A percentile compares a stretch with the other conserved stretches of the same genome.
phyloP scores from a whole-genome alignment of 805 yeast genomes.

The Candida montana region DNA sequence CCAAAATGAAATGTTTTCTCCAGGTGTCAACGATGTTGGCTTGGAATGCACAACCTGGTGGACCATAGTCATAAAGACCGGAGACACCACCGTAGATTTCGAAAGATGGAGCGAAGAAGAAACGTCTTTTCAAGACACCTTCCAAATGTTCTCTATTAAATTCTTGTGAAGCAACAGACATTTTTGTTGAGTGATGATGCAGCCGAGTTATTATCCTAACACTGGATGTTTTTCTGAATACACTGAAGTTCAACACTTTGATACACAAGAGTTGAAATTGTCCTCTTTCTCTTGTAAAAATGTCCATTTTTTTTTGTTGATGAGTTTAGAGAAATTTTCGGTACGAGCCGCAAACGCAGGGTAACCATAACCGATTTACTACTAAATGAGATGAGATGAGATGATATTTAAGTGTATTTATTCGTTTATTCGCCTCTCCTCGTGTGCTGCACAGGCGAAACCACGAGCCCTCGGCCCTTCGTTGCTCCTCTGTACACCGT shows the following conservation, averaged over 20 bases:
- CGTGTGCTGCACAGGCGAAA: slow-evolving; percentile 51
- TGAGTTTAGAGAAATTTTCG: background rate
- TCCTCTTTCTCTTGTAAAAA: no score
- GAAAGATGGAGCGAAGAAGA: slow-evolving; percentile 96
- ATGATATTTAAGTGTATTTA: background rate
- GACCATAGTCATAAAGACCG: slow-evolving; percentile 97
- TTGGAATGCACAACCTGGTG: slow-evolving; percentile 98
- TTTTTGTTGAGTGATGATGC: slow-evolving; percentile 7
- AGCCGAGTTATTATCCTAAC: background rate
- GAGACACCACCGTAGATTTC: slow-evolving; percentile 98
- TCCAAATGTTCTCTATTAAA: slow-evolving; percentile 87
- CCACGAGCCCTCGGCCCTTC: slow-evolving; percentile 88
- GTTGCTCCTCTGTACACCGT: slow-evolving; percentile 86
- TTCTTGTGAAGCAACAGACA: slow-evolving; percentile 27
- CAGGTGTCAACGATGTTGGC: slow-evolving; percentile 91
- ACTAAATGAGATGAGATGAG: background rate
- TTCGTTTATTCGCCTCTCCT: slow-evolving; percentile 13
- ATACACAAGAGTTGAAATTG: background rate
- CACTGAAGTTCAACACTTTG: slow-evolving; percentile 1
- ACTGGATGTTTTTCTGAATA: background rate
- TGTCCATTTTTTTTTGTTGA: background rate
- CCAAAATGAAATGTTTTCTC: slow-evolving; percentile 96
- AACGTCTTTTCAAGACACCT: slow-evolving; percentile 87
- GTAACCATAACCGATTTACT: background rate
- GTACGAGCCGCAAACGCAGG: slow-evolving; percentile 1